Evolutionary conservation across 2,329 filamentous ascomycete species (phyloP), one percentile per base, ranked within the genome.

Genomic region (Alternaria gansuensis): DNA sequence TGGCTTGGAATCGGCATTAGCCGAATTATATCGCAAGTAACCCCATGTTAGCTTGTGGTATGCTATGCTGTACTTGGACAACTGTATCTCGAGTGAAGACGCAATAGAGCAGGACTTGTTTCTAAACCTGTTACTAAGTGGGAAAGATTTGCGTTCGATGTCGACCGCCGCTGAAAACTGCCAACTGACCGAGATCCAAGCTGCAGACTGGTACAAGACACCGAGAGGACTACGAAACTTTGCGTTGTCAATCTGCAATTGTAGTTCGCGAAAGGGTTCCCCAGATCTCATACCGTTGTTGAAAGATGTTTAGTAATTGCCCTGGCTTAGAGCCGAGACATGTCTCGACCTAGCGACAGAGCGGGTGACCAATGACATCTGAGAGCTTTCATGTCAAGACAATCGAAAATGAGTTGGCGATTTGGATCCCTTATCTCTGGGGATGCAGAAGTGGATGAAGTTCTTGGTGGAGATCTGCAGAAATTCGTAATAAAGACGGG

Each of bases 61-160:
- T 11, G 0, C 1, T 11, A 21, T 40, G 4, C 17, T 21, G 37
- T 6, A 21, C 37, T 11, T 40, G 37, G 37, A 23, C n/a, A 39
- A n/a, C 9, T 0, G 0, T 0, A 0, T 21, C 8, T 23, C 10
- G 36, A 11, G 36, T 9, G n/a, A 0, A 39, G 36, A 39, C 14
- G n/a, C n/a, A 9, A n/a, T 21, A n/a, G 36, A 9, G n/a, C 36
- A 39, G 36, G 36, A 17, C 36, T 3, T 21, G n/a, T 39, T 39
- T 40, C 37, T 40, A 3, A 40, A 21, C 37, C 1, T 11, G 1
- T n/a, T 40, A 11, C 11, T 40, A 40, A 0, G 2, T 3, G 17
- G 17, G 13, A 21, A 40, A 11, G 37, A 40, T 21, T 21, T 23
- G 10, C 37, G 37, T 40, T 23, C 37, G 9, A 21, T 23, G 9